phyloP scores from a whole-genome alignment of 176 grass and related monocot genomes.

The Aegilops longissima region DNA sequence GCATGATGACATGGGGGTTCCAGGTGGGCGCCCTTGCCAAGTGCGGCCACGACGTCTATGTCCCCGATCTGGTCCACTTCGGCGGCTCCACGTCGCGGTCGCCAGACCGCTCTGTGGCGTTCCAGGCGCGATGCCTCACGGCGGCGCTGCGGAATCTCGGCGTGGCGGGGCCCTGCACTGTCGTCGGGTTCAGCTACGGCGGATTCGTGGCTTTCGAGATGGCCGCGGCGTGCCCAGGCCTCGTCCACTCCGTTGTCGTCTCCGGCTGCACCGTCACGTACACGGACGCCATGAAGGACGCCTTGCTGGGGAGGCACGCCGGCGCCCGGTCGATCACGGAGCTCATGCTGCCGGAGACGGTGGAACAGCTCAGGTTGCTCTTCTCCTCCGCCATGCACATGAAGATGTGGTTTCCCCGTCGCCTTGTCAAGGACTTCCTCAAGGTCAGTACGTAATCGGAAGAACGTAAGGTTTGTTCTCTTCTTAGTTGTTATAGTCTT shows the following conservation, averaged over 20 bases:
- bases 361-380: constrained; percentile 15
- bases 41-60: constrained; percentile 48
- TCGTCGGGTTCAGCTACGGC: constrained; percentile 61
- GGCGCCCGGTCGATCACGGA: constrained; percentile 24
- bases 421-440: not conserved
- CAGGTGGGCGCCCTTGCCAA: constrained; percentile 24
- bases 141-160: constrained; percentile 28
- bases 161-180: constrained; percentile 39
- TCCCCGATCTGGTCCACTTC: constrained; percentile 65
- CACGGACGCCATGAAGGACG: constrained; percentile 28
- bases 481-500: too few species aligned
- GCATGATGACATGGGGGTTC: constrained; percentile 50
- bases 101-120: constrained; percentile 16
- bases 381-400: constrained; percentile 1
- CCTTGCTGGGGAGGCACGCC: constrained; percentile 15
- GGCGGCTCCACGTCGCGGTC: constrained; percentile 36
- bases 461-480: too few species aligned
- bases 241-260: constrained; percentile 33
- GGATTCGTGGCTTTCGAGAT: constrained; percentile 58
- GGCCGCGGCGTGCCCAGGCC: constrained; percentile 32
- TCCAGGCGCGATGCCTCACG: constrained; percentile 45
- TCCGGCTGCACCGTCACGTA: constrained; percentile 30
- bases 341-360: constrained; percentile 35
- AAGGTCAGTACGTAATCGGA: not conserved
- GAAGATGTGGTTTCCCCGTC: constrained; percentile 42